Evolutionary conservation across 2,329 filamentous ascomycete genomes (phyloP), one percentile per base, ranked within the genome.

Genomic region (Huntiella savannae): DNA sequence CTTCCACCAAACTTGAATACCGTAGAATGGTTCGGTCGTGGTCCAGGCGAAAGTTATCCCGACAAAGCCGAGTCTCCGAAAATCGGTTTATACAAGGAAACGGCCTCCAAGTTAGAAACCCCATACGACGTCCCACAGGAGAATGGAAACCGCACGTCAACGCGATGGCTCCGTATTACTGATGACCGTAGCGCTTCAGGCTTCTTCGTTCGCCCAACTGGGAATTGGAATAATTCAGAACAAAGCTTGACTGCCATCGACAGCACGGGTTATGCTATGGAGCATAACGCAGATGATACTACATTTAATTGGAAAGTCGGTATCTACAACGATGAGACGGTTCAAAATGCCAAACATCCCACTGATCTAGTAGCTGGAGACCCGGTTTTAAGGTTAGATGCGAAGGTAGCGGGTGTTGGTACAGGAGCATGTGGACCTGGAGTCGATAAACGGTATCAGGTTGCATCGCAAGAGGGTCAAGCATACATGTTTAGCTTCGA

Each of bases 61-160:
- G 79, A 84, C 60, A 77, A 70, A 62, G 79, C 80, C 56, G 56
- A 65, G 10, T 69, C 71, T 3, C 76, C 81, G 55, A 58, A 60
- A 1, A 59, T 79, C 3, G 77, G 73, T 5, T 69, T 67, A 42
- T 76, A 53, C 57, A 19, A 22, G 13, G 28, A 17, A 16, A n/a
- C 53, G 1, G 60, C 75, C 1, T 67, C 71, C 40, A 62, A 67
- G 1, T 61, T 82, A 0, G 73, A 69, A 56, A 64, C 70, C 1
- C 65, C 71, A 38, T 82, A 80, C 55, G 78, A 83, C 52, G 76
- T 73, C 47, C 79, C 78, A 0, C 79, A 83, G 57, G 79, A 83
- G 49, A 67, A 65, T 32, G 73, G 75, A 0, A 82, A 82, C 56
- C 64, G 74, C 13, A 76, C 71, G 0, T 77, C 81, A 53, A 70